phyloP scores from a whole-genome alignment of 352 stramenopile species.

The Phytopythium chamaehyphon region DNA sequence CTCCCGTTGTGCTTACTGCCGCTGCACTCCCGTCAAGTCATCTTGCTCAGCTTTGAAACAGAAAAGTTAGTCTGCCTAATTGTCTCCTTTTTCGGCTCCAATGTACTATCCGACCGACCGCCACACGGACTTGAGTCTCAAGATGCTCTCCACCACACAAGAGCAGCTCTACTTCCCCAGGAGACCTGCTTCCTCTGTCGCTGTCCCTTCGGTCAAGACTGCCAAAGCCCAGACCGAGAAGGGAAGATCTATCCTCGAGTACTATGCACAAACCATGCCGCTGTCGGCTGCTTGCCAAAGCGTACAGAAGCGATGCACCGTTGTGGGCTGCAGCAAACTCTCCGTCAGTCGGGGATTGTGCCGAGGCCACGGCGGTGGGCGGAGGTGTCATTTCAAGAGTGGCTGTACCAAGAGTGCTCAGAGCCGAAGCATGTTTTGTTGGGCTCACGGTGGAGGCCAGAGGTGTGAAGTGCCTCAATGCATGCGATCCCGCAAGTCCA shows the following conservation, averaged over 20 bases:
- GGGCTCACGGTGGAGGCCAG: conserved; percentile 61
- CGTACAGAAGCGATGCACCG: conserved; percentile 58
- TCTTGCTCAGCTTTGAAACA: too few relatives aligned
- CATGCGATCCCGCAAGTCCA: conserved; percentile 64
- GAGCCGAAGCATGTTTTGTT: conserved; percentile 66
- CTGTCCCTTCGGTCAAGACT: not conserved
- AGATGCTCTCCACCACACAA: too few relatives aligned
- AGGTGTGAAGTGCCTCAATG: conserved; percentile 59
- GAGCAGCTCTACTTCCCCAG: not conserved
- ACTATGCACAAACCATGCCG: conserved; percentile 32
- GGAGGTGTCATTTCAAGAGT: conserved; percentile 47
- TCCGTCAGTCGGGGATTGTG: conserved; percentile 62
- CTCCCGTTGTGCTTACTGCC: not conserved
- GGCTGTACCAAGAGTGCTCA: conserved; percentile 66
- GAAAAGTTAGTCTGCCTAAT: too few relatives aligned
- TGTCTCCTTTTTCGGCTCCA: too few relatives aligned
- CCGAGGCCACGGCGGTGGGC: conserved; percentile 58
- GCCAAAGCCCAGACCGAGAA: not conserved
- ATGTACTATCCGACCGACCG: too few relatives aligned
- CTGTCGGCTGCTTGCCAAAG: conserved; percentile 50
- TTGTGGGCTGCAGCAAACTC: conserved; percentile 57
- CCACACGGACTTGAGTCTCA: too few relatives aligned
- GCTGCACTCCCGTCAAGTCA: not conserved
- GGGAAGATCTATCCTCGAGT: conserved; percentile 30
- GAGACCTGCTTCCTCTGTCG: not conserved